phyloP scores from a whole-genome alignment of 1,139 yeast species.

The Zygosaccharomyces sapae region DNA sequence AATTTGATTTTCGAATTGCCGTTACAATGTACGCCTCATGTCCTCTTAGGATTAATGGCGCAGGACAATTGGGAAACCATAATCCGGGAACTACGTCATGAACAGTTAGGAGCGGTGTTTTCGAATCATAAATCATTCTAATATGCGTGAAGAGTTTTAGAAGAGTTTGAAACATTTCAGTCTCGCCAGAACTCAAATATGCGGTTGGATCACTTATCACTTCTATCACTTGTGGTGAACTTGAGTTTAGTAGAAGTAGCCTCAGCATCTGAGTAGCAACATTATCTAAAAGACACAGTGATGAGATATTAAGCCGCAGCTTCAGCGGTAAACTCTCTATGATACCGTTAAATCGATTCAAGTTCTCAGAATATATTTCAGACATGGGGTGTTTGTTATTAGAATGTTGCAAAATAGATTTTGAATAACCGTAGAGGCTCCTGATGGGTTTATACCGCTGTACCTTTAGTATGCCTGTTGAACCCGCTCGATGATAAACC shows the following conservation, averaged over 20 bases:
- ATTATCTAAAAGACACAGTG: slow-evolving; percentile 30
- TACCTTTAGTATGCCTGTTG: neutral
- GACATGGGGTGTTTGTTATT: slow-evolving; percentile 3
- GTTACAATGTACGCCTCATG: slow-evolving; percentile 58
- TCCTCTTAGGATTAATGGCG: slow-evolving; percentile 55
- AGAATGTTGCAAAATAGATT: neutral
- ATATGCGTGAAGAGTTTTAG: slow-evolving; percentile 74
- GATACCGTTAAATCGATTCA: slow-evolving; percentile 25
- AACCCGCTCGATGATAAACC: neutral
- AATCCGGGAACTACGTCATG: slow-evolving; percentile 53
- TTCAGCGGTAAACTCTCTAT: slow-evolving; percentile 27
- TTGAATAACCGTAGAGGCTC: neutral
- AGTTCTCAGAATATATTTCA: slow-evolving; percentile 16
- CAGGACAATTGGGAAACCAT: slow-evolving; percentile 60
- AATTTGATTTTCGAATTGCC: slow-evolving; percentile 74
- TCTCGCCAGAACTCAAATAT: slow-evolving; percentile 42
- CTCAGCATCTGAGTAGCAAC: slow-evolving; percentile 32
- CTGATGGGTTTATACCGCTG: neutral
- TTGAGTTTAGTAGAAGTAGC: slow-evolving; percentile 28
- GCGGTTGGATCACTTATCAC: slow-evolving; percentile 20
- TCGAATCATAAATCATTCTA: slow-evolving; percentile 56
- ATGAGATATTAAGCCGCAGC: slow-evolving; percentile 26
- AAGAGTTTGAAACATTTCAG: slow-evolving; percentile 68
- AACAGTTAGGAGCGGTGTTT: slow-evolving; percentile 59
- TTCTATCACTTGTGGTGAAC: slow-evolving; percentile 28